phyloP scores from a whole-genome alignment of 768 basidiomycete genomes.

The Tylopilus cervinicoccineus region DNA sequence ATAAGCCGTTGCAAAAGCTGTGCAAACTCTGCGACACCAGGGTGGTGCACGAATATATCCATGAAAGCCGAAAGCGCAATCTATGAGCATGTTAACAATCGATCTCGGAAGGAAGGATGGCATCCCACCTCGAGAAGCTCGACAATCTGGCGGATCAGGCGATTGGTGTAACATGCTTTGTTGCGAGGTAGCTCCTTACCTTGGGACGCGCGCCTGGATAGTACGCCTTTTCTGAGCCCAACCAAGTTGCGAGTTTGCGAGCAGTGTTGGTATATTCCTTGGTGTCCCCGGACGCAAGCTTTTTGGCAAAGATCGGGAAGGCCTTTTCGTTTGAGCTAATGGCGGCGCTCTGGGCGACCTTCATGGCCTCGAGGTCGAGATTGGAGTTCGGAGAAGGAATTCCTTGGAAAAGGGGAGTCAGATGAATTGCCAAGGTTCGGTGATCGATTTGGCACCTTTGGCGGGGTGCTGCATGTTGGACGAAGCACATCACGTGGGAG shows the following conservation, averaged over 20 bases:
- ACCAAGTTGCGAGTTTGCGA: constrained; percentile 42
- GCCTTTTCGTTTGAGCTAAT: constrained; percentile 33
- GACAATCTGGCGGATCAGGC: constrained; percentile 40
- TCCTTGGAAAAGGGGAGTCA: constrained; percentile 7
- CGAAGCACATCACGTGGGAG: constrained; percentile 7
- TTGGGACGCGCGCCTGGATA: constrained; percentile 47
- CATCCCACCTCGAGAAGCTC: constrained; percentile 44
- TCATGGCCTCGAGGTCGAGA: constrained; percentile 10
- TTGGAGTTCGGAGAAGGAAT: neutral
- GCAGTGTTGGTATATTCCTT: constrained; percentile 21
- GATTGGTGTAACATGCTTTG: constrained; percentile 4
- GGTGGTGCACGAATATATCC: constrained; percentile 5
- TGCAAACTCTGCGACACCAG: constrained; percentile 1
- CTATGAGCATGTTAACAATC: constrained; percentile 6
- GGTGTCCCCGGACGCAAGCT: constrained; percentile 28
- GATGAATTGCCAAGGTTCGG: neutral
- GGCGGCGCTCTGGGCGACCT: constrained; percentile 15
- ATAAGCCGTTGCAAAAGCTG: constrained; percentile 17
- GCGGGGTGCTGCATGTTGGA: constrained; percentile 11
- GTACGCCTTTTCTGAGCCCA: constrained; percentile 47
- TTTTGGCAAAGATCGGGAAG: constrained; percentile 34
- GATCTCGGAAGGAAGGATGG: neutral
- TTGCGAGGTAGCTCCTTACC: constrained; percentile 30
- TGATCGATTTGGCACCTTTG: constrained; percentile 7
- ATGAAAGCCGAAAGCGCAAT: constrained; percentile 19